Evolutionary conservation across 768 basidiomycete genomes (phyloP), one percentile per base, ranked within the genome.

Genomic region (Xerocomus brunneocitrinus): DNA sequence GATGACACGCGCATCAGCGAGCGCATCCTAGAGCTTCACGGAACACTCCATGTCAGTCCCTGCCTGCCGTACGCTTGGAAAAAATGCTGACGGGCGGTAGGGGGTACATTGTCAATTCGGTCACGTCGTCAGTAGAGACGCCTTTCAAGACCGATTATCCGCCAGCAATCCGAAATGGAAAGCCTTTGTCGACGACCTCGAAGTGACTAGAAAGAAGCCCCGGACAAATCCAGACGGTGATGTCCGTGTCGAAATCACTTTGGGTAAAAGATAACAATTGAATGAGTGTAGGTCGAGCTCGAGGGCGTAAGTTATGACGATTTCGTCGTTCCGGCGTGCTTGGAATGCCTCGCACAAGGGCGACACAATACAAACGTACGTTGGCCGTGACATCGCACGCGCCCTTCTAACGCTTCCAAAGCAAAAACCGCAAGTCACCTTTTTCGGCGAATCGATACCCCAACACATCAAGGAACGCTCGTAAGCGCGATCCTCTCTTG

Each of bases 211-310:
- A 5, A 67, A 71, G 41, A 78, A 80, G 51, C 85, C 80, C 2
- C 78, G 90, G 53, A 95, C 89, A 25, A 95, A 95, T 67, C 94
- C 94, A 10, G 94, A 95, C 60, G 94, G 94, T 67, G 94, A 97
- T 73, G 94, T 90, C 59, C 53, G 79, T 77, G 7, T 41, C 45
- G 14, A 13, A 46, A 30, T 28, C 10, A 22, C 8, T 28, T 16
- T n/a, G 25, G 1, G 6, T 3, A 4, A 19, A 19, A 19, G 19
- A 19, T 19, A 25, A 44, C 28, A 40, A 30, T 27, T 51, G 25
- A 47, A 39, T 8, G 24, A 16, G 6, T 0, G 5, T 56, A 93
- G 91, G 86, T 95, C 60, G 91, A 83, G 10, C 69, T 95, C 19
- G 85, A 89, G 63, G 89, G 87, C 3, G 79, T 87, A 9, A 79